These are phyloP conservation scores for Verticillium klebahnii DNA, from an alignment of 2,329 filamentous ascomycete genomes.

Conservation along the genomic window DNA sequence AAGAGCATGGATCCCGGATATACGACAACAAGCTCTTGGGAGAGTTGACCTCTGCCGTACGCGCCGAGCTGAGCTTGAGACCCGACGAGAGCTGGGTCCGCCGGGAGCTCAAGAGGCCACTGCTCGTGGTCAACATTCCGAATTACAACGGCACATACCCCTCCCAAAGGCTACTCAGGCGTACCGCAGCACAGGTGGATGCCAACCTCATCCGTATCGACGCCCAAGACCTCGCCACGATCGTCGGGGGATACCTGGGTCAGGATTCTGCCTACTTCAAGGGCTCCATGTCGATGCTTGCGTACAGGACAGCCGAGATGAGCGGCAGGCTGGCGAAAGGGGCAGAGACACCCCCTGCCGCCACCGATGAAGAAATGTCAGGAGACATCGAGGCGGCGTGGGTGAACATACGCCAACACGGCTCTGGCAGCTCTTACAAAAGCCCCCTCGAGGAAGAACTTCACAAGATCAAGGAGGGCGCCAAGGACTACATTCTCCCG, in stretches of 20 bases:
- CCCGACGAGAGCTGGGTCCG: slow-evolving; percentile 13
- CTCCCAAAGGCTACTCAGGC: slow-evolving; percentile 45
- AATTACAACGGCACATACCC: slow-evolving; percentile 23
- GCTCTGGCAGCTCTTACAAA: slow-evolving; percentile 16
- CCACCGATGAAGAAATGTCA: slow-evolving; percentile 24
- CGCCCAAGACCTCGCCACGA: slow-evolving; percentile 64
- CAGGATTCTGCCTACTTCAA: slow-evolving; percentile 47
- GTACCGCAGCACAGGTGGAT: slow-evolving; percentile 54
- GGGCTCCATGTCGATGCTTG: slow-evolving; percentile 48
- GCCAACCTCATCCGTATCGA: slow-evolving; percentile 67
- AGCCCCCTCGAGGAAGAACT: slow-evolving; percentile 38
- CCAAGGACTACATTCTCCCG: slow-evolving; percentile 21
- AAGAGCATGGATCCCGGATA: slow-evolving; percentile 3
- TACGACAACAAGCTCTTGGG: slow-evolving; percentile 11
- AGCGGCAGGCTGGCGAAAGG: slow-evolving; percentile 48
- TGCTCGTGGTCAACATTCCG: slow-evolving; percentile 28
- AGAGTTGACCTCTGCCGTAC: slow-evolving; percentile 25
- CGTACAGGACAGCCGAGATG: slow-evolving; percentile 50
- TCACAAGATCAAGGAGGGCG: slow-evolving; percentile 32
- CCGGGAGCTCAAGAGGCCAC: slow-evolving; percentile 22
- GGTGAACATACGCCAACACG: slow-evolving; percentile 15
- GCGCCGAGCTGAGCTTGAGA: slow-evolving; percentile 22
- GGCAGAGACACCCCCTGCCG: slow-evolving; percentile 31
- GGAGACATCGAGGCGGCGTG: slow-evolving; percentile 19
- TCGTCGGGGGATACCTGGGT: slow-evolving; percentile 67